Percentiles rank a stretch among this genome's conserved stretches.
phyloP scores from a whole-genome alignment of 768 basidiomycete species.

The Pilatotrama ljubarskyi region DNA sequence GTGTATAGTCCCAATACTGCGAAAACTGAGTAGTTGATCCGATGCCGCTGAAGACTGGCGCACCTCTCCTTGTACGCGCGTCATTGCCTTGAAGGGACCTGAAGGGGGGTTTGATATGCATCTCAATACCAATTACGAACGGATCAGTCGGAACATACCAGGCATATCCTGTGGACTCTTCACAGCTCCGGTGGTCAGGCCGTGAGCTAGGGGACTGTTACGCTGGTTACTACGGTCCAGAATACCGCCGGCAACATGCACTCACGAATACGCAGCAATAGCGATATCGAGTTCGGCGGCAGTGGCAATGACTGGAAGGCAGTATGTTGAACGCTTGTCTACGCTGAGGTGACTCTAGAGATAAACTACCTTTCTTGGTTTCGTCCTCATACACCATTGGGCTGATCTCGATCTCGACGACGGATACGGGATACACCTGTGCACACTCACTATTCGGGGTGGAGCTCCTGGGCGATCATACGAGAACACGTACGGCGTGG shows the following conservation, averaged over 20 bases:
- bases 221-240: not conserved
- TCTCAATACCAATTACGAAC: slow-evolving; percentile 13
- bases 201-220: slow-evolving; percentile 51
- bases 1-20: slow-evolving; percentile 31
- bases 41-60: slow-evolving; percentile 26
- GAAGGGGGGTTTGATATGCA: not conserved
- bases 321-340: not conserved
- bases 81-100: not conserved
- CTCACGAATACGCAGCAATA: slow-evolving; percentile 58
- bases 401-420: slow-evolving; percentile 68
- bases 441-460: not conserved
- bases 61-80: slow-evolving; percentile 17
- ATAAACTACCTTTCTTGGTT: slow-evolving; percentile 40
- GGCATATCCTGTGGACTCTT: slow-evolving; percentile 36
- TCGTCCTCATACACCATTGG: slow-evolving; percentile 56
- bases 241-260: not conserved
- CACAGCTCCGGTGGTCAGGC: slow-evolving; percentile 52
- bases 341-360: not conserved
- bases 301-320: slow-evolving; percentile 46
- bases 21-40: not conserved
- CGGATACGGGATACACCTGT: slow-evolving; percentile 50
- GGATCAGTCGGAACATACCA: not conserved
- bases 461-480: not conserved
- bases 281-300: slow-evolving; percentile 54
- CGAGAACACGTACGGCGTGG: slow-evolving; percentile 19